Conservation (phyloP, 2,329 filamentous ascomycete genomes). For the Sporothrix brasiliensis region DNA sequence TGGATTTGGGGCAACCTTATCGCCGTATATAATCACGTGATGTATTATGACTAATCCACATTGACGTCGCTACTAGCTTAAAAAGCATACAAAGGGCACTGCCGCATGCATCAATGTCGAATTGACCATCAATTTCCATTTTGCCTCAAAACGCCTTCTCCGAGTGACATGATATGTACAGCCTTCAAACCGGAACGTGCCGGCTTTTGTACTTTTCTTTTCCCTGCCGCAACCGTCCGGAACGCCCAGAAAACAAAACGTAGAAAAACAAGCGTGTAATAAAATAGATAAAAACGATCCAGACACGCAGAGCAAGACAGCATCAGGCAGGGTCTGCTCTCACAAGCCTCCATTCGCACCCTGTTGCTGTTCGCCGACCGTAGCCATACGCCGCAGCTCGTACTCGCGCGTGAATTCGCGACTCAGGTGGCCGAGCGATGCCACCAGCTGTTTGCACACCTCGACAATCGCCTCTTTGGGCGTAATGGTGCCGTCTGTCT, state of each 20-base stretch:
- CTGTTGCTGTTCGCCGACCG: slow-evolving; percentile 62
- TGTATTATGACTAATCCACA: not conserved
- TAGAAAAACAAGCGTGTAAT: not conserved
- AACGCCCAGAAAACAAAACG: slow-evolving; percentile 15
- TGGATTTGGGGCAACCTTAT: slow-evolving; percentile 14
- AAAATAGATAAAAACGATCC: not conserved
- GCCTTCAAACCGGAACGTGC: not conserved
- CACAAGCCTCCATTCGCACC: slow-evolving; percentile 23
- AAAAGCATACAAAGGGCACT: not conserved
- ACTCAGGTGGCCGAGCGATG: slow-evolving; percentile 76
- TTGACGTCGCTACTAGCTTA: not conserved
- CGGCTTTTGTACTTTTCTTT: slow-evolving; percentile 16
- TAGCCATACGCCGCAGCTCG: slow-evolving; percentile 83
- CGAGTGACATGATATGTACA: slow-evolving; percentile 1
- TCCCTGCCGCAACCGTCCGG: not conserved
- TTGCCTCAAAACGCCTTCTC: not conserved
- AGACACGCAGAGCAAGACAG: not conserved
- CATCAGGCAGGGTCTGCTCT: not conserved
- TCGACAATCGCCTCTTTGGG: slow-evolving; percentile 86
- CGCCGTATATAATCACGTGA: not conserved
- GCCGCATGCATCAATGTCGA: not conserved
- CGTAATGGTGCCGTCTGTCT: slow-evolving; percentile 85
- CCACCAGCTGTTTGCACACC: slow-evolving; percentile 79
- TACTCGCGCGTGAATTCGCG: slow-evolving; percentile 92
- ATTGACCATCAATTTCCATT: not conserved